Conservation (phyloP, 2,329 filamentous ascomycete genomes). For the Fusarium austroafricanum region DNA sequence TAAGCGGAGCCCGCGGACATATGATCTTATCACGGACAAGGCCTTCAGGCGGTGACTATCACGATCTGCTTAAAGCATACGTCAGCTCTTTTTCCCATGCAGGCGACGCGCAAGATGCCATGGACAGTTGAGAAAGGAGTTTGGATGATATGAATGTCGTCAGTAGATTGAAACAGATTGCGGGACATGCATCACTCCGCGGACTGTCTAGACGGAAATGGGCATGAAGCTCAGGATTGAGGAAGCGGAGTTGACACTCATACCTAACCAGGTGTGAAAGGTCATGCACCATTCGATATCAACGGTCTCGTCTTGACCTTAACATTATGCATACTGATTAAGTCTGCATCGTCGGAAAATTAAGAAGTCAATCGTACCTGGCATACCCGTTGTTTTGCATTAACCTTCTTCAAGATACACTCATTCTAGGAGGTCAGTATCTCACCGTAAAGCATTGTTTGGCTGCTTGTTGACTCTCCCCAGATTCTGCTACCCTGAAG, state of each 20-base stretch:
- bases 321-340: background rate
- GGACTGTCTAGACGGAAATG: rapidly evolving
- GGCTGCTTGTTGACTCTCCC: background rate
- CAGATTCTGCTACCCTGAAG: background rate
- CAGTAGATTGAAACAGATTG: too few relatives aligned
- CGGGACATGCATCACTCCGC: background rate
- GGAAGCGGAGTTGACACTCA: rapidly evolving
- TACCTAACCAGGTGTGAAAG: background rate
- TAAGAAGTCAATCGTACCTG: background rate
- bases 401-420: slow-evolving; percentile 4
- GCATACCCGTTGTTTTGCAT: background rate
- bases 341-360: background rate
- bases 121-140: background rate
- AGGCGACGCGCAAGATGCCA: too few relatives aligned
- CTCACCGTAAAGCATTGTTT: background rate
- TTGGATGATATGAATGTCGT: background rate
- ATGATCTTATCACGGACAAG: background rate
- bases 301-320: background rate
- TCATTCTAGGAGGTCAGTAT: background rate
- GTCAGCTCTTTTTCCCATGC: background rate
- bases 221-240: rapidly evolving
- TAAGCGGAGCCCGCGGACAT: rapidly evolving
- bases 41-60: rapidly evolving
- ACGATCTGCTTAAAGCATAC: background rate
- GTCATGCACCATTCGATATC: background rate